Base-by-base conservation (phyloP, 1,139 yeast species). In the Meyerozyma sp. region DNA sequence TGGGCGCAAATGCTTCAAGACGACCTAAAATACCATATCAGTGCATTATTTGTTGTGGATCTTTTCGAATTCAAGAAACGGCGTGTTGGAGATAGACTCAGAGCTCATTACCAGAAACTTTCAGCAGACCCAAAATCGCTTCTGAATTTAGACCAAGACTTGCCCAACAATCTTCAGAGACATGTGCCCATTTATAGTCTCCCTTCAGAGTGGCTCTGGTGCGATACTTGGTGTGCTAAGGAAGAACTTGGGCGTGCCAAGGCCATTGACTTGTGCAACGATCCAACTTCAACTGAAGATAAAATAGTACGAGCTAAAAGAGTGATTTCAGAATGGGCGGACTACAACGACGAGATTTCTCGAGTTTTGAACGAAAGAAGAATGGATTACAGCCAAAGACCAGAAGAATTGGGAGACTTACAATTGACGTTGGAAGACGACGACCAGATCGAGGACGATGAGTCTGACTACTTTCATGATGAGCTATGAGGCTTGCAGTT, bases 161-260 rank as follows among this genome's bases (percentile, higher is more conserved):
- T 93, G 50, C 91, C 96, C 10, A 93, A 93, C 60, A 88, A 88
- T 57, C 56, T 91, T 53, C 98, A 93, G 61, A 57, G 72, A 29
- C 63, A 64, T 36, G 62, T 89, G 18, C 85, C 84, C 39, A 89
- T 89, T 23, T 76, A 70, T 56, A 83, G 94, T 20, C 68, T 88
- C 37, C 87, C 90, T 2, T 85, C 84, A 54, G 89, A 85, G 40
- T 89, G 95, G 94, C 66, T 87, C 34, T 89, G 96, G 96, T 88
- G 95, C 63, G 96, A 88, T 56, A 87, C 96, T 0, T 89, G 96
- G 96, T 87, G 96, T 58, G 70, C 81, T n/a, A 86, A 80, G 51
- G 83, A 75, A 41, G 68, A 77, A 26, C 63, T 84, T 46, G 57
- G 57, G 40, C 65, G 65, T 0, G 96, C 96, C 1, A 84, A 81